These are phyloP conservation scores for Hypoxylon sp. DNA, from an alignment of 2,329 filamentous ascomycete species.

Conservation along the genomic window DNA sequence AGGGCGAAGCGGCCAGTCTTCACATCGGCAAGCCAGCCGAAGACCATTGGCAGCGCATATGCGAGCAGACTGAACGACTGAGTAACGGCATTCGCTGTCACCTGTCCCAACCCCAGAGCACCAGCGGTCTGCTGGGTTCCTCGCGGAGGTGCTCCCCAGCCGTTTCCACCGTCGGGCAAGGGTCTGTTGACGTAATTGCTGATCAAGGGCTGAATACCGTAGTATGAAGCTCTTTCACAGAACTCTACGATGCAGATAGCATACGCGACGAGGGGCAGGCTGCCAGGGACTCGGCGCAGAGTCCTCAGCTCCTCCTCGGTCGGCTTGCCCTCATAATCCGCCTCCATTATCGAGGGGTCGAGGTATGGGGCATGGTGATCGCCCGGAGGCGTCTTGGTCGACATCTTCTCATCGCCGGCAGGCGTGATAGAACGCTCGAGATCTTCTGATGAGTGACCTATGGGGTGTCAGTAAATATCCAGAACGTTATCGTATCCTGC, in stretches of 20 bases:
- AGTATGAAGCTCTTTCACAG: constrained; percentile 71
- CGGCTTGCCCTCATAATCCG: constrained; percentile 55
- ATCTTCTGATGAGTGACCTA: constrained; percentile 33
- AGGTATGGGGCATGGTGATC: constrained; percentile 46
- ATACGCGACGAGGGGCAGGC: constrained; percentile 65
- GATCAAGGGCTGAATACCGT: constrained; percentile 66
- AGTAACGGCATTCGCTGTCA: constrained; percentile 63
- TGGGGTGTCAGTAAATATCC: constrained; percentile 13
- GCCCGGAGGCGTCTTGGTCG: constrained; percentile 27
- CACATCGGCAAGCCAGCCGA: constrained; percentile 72
- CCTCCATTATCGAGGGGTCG: constrained; percentile 46
- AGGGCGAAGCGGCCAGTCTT: constrained; percentile 78
- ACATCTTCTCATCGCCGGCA: constrained; percentile 33
- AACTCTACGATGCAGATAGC: constrained; percentile 70
- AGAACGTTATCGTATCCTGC: not conserved
- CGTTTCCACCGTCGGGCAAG: constrained; percentile 64
- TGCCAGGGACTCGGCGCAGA: constrained; percentile 58
- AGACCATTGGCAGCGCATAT: constrained; percentile 68
- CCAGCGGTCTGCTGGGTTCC: constrained; percentile 64
- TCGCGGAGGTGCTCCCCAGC: constrained; percentile 58
- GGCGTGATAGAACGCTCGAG: constrained; percentile 33
- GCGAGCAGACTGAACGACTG: constrained; percentile 69
- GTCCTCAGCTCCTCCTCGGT: constrained; percentile 60
- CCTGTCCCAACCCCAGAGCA: constrained; percentile 69
- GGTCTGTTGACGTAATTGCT: constrained; percentile 73